A percentile compares a stretch with the other conserved stretches of the same genome.
These are phyloP conservation scores for Rhodotorula diobovata DNA, from an alignment of 768 basidiomycete species.

Conservation along the genomic window DNA sequence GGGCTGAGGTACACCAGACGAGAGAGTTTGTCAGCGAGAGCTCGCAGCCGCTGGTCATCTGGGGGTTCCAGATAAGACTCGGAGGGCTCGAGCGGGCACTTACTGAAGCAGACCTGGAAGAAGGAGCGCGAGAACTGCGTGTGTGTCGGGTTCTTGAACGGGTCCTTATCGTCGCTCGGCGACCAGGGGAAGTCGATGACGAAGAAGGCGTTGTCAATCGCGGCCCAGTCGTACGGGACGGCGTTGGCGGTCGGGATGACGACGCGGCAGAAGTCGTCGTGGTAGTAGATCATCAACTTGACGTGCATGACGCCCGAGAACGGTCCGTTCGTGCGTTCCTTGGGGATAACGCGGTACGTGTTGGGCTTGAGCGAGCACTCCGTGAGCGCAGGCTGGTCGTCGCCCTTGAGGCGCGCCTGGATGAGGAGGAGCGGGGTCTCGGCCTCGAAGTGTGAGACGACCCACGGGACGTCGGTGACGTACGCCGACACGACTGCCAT, in stretches of 20 bases:
- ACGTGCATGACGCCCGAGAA: constrained; percentile 21
- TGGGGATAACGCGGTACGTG: constrained; percentile 9
- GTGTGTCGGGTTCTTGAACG: constrained; percentile 24
- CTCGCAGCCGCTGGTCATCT: no score
- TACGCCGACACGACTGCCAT: constrained; percentile 43
- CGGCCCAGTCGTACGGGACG: constrained; percentile 20
- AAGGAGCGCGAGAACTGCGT: constrained; percentile 15
- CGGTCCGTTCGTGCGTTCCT: no score
- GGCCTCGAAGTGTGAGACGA: constrained; percentile 10
- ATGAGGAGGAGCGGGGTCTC: constrained; percentile 20
- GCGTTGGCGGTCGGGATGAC: constrained; percentile 37
- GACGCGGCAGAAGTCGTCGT: constrained; percentile 20
- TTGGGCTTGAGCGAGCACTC: neutral
- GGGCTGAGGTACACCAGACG: neutral
- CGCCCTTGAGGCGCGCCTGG: neutral
- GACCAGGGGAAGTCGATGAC: constrained; percentile 31
- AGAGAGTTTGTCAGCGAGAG: no score
- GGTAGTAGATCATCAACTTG: constrained; percentile 24
- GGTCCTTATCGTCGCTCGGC: neutral
- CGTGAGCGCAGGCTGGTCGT: neutral
- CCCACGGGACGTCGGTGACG: constrained; percentile 31
- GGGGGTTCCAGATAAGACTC: neutral
- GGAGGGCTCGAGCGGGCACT: neutral
- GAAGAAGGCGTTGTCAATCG: constrained; percentile 34
- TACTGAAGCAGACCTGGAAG: constrained; percentile 6